Evolutionary conservation across 148 eudicot species (phyloP).

Genomic region (Silene uniflora): DNA sequence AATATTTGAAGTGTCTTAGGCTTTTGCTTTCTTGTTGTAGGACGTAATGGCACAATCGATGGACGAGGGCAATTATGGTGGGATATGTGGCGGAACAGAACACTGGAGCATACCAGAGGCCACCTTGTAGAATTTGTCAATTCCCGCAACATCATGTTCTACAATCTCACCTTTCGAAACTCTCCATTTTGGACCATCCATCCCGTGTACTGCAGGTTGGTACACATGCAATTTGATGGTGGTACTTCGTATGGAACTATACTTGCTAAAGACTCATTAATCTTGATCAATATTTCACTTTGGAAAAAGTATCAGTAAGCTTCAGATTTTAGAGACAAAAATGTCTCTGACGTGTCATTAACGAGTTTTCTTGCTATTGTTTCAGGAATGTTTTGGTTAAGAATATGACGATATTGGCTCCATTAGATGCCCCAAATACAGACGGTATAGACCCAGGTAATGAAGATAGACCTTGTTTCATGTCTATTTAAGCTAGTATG

Average conservation of each 20-base stretch:
- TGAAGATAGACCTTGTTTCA: background rate
- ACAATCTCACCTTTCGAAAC: conserved; percentile 83
- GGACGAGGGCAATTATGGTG: conserved; percentile 98
- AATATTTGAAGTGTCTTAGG: conserved; percentile 10
- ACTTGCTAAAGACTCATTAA: background rate
- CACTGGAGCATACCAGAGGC: conserved; percentile 87
- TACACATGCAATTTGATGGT: background rate
- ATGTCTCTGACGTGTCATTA: background rate
- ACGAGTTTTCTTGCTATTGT: conserved; percentile 2
- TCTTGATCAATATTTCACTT: background rate
- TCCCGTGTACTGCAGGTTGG: conserved; percentile 95
- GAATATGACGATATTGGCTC: conserved; percentile 92
- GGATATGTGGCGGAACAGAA: conserved; percentile 99
- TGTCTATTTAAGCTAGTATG: background rate
- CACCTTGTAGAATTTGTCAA: conserved; percentile 84
- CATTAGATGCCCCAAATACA: conserved; percentile 90
- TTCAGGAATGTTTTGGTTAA: conserved; percentile 78
- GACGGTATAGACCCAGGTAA: conserved; percentile 98
- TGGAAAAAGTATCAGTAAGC: background rate
- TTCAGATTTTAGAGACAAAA: background rate
- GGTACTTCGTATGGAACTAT: background rate
- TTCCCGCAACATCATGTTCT: conserved; percentile 77
- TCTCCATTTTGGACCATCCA: conserved; percentile 99
- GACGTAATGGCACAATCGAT: conserved; percentile 83
- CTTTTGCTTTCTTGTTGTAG: conserved; percentile 34